Evolutionary conservation across 169 alveolate genomes (phyloP), one percentile per base, ranked within the genome.

Genomic region (Plasmodium billcollinsi): DNA sequence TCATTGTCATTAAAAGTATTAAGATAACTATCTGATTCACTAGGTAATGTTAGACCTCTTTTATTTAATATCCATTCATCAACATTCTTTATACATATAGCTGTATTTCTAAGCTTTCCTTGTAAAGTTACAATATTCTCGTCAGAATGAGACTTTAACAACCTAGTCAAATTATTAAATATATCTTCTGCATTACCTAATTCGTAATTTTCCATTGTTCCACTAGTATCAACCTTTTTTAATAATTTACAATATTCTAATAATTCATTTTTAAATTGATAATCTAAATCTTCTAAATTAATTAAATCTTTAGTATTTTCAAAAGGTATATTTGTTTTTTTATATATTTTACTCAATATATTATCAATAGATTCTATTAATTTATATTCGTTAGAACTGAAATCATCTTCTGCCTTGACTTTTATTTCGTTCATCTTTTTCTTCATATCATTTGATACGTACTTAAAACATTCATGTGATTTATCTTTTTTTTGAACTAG

Each of bases 1-100:
- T 12, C 62, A 9, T 15, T 61, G 7, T n/a, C 29, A 15, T 56
- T 56, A 14, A 11, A 15, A 11, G 12, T n/a, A 8, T 56, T 14
- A 56, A 56, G 9, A 1, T 56, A 21, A 4, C 6, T 21, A 49
- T 70, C 20, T 50, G 47, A 21, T 56, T 29, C 72, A n/a, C 70
- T 61, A 3, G 86, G 74, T 14, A 85, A 14, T 0, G 14, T 33
- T 24, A 85, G 33, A 15, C 92, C 92, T 29, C 86, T 71, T 73
- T 67, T 85, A 3, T 71, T 71, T 12, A 71, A 1, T 18, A 72
- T 59, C 86, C 88, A 85, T 12, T 85, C 85, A 63, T 85, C 54
- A 24, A 72, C 66, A 71, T 85, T 29, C 65, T 85, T 72, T 5
- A 85, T 20, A 71, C 92, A 85, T 3, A 85, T 71, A n/a, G 92